Conservation (phyloP, 1,139 yeast species). For the Yamadazyma taylorii region DNA sequence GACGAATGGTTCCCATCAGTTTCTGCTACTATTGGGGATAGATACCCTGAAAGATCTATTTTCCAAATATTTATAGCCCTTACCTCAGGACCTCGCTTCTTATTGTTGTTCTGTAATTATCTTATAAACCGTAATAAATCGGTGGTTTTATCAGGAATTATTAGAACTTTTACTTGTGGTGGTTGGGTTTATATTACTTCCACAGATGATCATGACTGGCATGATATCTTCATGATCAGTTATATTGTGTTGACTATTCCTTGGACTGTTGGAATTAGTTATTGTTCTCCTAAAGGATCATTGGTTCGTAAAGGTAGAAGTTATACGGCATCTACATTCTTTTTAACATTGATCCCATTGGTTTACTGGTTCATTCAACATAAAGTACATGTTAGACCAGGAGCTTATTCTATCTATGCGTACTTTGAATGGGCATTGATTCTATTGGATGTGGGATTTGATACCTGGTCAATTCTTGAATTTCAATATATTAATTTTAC, state of each 20-base stretch:
- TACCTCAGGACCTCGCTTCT: conserved; percentile 84
- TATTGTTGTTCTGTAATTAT: conserved; percentile 64
- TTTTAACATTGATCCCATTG: conserved; percentile 72
- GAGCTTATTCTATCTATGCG: conserved; percentile 95
- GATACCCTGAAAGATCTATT: conserved; percentile 92
- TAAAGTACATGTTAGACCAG: conserved; percentile 81
- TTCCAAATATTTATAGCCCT: conserved; percentile 83
- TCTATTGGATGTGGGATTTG: conserved; percentile 79
- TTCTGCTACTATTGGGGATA: conserved; percentile 93
- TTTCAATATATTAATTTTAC: conserved; percentile 56
- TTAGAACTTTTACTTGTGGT: conserved; percentile 92
- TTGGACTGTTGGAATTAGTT: conserved; percentile 72
- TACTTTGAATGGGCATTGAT: conserved; percentile 93
- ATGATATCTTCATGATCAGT: conserved; percentile 90
- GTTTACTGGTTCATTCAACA: conserved; percentile 91
- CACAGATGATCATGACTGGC: conserved; percentile 95
- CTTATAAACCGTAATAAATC: conserved; percentile 31
- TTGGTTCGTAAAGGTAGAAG: conserved; percentile 53
- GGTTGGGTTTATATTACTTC: conserved; percentile 98
- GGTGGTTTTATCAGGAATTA: conserved; percentile 51
- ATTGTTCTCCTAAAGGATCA: conserved; percentile 51
- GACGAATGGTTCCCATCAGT: conserved; percentile 99
- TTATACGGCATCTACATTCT: conserved; percentile 59
- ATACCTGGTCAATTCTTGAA: conserved; percentile 74
- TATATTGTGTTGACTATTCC: conserved; percentile 89